Conservation (phyloP, 495 filamentous ascomycete species). For the Hypoxylon fragiforme region DNA sequence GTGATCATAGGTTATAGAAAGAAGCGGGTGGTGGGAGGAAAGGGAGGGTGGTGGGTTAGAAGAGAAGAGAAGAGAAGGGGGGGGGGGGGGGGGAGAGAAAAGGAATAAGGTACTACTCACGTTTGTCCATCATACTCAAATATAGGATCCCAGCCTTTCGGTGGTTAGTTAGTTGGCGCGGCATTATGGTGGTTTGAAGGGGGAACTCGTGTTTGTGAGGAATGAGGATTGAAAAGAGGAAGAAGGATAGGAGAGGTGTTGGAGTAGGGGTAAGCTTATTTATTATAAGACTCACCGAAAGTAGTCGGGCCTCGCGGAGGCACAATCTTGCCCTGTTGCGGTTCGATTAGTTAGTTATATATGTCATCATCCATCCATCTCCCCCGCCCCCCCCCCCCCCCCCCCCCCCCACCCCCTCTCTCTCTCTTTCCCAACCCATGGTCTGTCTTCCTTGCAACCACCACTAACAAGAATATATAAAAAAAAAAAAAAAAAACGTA, state of each 20-base stretch:
- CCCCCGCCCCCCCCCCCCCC: no score
- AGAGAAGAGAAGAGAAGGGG: no score
- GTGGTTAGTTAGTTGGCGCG: constrained; percentile 1
- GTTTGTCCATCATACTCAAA: constrained; percentile 95
- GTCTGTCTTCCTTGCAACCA: no score
- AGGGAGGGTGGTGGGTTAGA: no score
- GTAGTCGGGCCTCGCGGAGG: constrained; percentile 70
- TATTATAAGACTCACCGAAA: constrained; percentile 68
- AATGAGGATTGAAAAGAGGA: not conserved
- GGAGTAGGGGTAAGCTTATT: not conserved
- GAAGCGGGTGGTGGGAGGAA: no score
- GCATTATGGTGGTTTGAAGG: not conserved
- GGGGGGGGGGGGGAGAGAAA: no score
- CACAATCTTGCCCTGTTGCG: constrained; percentile 68
- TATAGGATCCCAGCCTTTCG: constrained; percentile 86
- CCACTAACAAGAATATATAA: no score
- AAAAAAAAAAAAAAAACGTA: no score
- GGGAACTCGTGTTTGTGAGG: not conserved
- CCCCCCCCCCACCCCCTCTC: no score
- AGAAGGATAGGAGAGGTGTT: not conserved
- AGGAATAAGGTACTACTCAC: constrained; percentile 53
- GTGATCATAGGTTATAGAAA: no score
- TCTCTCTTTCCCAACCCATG: no score
- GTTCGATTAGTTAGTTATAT: constrained; percentile 30
- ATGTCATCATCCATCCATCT: not conserved